A percentile compares a stretch with the other conserved stretches of the same genome.
Evolutionary conservation across 768 basidiomycete species (phyloP).

Genomic region (Baorangia bicolor): DNA sequence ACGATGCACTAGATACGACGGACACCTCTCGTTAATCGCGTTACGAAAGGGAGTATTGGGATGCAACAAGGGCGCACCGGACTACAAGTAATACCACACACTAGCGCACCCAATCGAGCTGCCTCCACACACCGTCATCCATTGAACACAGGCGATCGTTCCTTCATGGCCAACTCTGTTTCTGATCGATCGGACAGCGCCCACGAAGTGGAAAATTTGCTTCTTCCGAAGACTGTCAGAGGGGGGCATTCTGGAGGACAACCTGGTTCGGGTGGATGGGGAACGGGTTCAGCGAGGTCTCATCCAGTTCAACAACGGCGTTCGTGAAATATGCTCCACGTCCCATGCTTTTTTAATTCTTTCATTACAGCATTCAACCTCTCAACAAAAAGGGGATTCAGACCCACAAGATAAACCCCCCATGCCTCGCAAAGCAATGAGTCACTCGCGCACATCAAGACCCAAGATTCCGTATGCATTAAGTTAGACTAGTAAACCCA

Average conservation of each 20-base stretch:
- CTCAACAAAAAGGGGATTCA: slow-evolving; percentile 45
- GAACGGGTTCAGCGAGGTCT: slow-evolving; percentile 25
- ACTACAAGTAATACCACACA: slow-evolving; percentile 29
- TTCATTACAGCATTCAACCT: slow-evolving; percentile 43
- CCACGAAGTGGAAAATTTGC: slow-evolving; percentile 69
- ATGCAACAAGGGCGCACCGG: slow-evolving; percentile 33
- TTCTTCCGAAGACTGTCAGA: slow-evolving; percentile 36
- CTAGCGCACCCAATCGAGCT: slow-evolving; percentile 19
- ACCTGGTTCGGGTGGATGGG: slow-evolving; percentile 38
- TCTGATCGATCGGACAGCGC: slow-evolving; percentile 67
- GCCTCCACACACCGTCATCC: slow-evolving; percentile 44
- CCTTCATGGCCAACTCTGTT: slow-evolving; percentile 43
- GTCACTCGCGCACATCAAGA: background rate
- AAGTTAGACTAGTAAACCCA: slow-evolving; percentile 18
- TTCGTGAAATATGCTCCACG: slow-evolving; percentile 12
- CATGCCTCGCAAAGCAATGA: background rate
- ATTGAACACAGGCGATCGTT: slow-evolving; percentile 36
- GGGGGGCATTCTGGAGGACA: slow-evolving; percentile 18
- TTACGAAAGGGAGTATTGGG: slow-evolving; percentile 31
- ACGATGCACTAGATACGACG: slow-evolving; percentile 57
- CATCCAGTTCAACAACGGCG: slow-evolving; percentile 27
- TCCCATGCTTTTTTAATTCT: background rate
- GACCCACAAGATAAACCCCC: slow-evolving; percentile 37
- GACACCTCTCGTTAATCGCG: slow-evolving; percentile 61
- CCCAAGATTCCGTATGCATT: slow-evolving; percentile 4